Base-by-base conservation (phyloP, 163 green algal species). In the Scenedesmus sp. region DNA sequence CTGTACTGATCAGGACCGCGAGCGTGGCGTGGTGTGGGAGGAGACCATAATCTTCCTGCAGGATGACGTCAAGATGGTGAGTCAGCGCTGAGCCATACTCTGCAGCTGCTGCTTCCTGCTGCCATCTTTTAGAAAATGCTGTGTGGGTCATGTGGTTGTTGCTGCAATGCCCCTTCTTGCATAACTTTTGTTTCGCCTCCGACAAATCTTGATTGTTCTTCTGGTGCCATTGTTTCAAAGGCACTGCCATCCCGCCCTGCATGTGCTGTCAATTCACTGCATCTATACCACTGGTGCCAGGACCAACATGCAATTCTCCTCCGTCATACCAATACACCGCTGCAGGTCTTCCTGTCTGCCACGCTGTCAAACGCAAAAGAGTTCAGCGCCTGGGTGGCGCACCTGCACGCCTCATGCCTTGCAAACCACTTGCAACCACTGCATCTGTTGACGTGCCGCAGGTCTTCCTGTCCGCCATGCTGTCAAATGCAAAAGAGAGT, bases 11-110 rank as follows among this genome's bases (percentile, higher is more conserved):
- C 95, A 97, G 93, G 97, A 99, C 94, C 93, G 96, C 12, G 97
- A 99, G 96, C 96, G 98, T 6, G 98, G 98, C 0, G 98, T 99
- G 88, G 98, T 99, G 89, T 99, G 98, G 98, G 98, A 99, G 95
- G 98, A 99, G 95, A 97, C 96, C 60, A 99, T 99, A 94, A 98
- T 99, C 84, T 97, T 99, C 86, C 93, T 98, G 88, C 96, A 97
- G 82, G 93, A 95, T 55, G 93, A 96, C 20, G 95, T 92, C 52
- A 95, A 95, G 73, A 96, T 96, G 94, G 94, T 96, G 70, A 83
- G 90, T 13, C 67, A 77, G 67, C 67, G 18, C 8, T 76, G 66
- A 16, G 16, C 9, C n/a, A 34, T 26, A 18, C 16, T 26, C 15
- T 12, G 66, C 66, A 76, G 66, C 13, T 76, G 10, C 62, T 18